Base-by-base conservation (phyloP, 2,329 filamentous ascomycete genomes). In the Trichoderma sp. region DNA sequence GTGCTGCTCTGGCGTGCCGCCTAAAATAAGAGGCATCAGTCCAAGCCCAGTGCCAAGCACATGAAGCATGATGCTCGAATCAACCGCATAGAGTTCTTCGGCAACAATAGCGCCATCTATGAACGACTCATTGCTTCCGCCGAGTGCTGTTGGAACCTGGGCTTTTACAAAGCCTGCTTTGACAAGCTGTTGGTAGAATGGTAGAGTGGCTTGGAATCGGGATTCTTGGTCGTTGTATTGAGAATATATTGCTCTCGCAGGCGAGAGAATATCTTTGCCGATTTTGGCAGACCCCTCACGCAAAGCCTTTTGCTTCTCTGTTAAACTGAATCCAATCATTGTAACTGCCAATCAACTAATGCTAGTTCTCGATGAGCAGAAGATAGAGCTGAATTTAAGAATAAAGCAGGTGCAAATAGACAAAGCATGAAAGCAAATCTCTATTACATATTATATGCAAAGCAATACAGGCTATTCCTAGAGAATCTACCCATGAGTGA, bases 51-150 rank as follows among this genome's bases (percentile, higher is more conserved):
- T 61, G 28, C 59, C 59, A 10, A 61, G 46, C n/a, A 61, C 46
- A 34, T 61, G 59, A 51, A 61, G 43, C 59, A 61, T 61, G 21
- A 61, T 52, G 28, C 59, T 61, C 21, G 59, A 61, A 52, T 61
- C 59, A 24, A 61, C 28, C 5, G 59, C 59, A 26, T 61, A 61
- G 14, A 61, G 59, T 6, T 61, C 59, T 52, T 61, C 59, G 1
- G 59, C 59, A 16, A 61, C 59, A 52, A 61, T 61, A 18, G 59
- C 59, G 4, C 59, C 59, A 52, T 61, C 59, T 21, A 61, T 61
- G 21, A 61, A 61, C 13, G 59, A 61, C 26, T 61, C 59, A 34
- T 61, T 61, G 28, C 28, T 61, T 24, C 59, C 59, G 18, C 59
- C 59, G 10, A 61, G 59, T 26, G n/a, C 13, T 2, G n/a, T 26